Evolutionary conservation across 2,329 filamentous ascomycete species (phyloP).

Genomic region (Fusarium decemcellulare): DNA sequence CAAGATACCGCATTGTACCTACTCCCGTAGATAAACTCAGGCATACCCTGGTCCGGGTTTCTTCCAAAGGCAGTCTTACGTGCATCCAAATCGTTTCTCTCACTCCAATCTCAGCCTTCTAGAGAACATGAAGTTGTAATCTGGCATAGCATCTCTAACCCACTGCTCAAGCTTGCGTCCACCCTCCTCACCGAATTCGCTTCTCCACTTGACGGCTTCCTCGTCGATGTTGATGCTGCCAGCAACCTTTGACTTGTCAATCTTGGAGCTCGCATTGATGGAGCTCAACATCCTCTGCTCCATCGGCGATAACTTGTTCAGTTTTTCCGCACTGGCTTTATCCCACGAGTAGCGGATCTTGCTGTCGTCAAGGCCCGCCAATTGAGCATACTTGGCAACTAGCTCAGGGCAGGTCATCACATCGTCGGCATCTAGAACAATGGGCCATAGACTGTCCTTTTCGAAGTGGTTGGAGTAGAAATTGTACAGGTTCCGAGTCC

Average conservation of each 20-base stretch:
- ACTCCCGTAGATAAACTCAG: too few species aligned
- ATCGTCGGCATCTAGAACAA: constrained; percentile 39
- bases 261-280: constrained; percentile 26
- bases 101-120: constrained; percentile 24
- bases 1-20: too few species aligned
- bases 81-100: background rate
- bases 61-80: too few species aligned
- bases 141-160: constrained; percentile 32
- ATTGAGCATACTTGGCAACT: constrained; percentile 26
- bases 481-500: constrained; percentile 32
- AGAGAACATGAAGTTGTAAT: constrained; percentile 33
- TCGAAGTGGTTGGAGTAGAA: constrained; percentile 27
- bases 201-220: constrained; percentile 34
- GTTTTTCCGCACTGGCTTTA: background rate
- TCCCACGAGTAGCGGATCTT: constrained; percentile 33
- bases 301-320: constrained; percentile 6
- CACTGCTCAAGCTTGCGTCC: constrained; percentile 30
- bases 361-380: constrained; percentile 26
- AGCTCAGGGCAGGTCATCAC: constrained; percentile 31
- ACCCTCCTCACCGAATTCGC: constrained; percentile 31
- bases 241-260: constrained; percentile 30
- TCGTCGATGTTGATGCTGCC: constrained; percentile 28
- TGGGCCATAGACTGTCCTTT: constrained; percentile 31
- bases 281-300: constrained; percentile 35
- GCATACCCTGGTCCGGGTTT: too few species aligned